Evolutionary conservation across 306 rosid genomes (phyloP).

Genomic region (Benincasa hispida): DNA sequence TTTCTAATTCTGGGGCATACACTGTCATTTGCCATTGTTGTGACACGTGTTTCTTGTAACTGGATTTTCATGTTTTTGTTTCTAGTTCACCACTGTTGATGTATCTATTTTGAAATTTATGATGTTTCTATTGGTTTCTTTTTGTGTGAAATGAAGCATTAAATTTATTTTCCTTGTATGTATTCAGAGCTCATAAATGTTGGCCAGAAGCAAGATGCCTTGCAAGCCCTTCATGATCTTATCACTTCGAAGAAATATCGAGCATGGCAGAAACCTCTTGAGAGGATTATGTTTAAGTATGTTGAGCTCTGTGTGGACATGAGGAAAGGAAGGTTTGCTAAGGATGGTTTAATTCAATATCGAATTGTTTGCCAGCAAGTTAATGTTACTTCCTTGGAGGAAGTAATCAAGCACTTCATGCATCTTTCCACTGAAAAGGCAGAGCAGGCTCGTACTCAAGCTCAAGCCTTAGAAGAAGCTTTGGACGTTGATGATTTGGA

Average conservation of each 20-base stretch:
- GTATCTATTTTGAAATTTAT: not conserved
- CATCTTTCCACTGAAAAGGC: constrained; percentile 95
- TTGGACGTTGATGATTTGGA: constrained; percentile 94
- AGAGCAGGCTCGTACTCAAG: constrained; percentile 93
- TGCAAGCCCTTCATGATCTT: constrained; percentile 82
- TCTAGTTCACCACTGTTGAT: not conserved
- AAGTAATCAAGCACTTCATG: constrained; percentile 97
- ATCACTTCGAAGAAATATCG: constrained; percentile 80
- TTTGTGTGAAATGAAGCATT: not conserved
- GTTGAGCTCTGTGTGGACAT: constrained; percentile 87
- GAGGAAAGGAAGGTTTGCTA: constrained; percentile 85
- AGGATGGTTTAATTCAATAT: constrained; percentile 93
- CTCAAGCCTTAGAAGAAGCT: constrained; percentile 87
- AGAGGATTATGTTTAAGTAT: constrained; percentile 86
- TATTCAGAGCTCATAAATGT: constrained; percentile 74
- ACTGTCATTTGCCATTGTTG: not conserved
- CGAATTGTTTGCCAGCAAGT: constrained; percentile 98
- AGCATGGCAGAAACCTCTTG: constrained; percentile 96
- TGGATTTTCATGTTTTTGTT: not conserved
- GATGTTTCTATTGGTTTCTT: not conserved
- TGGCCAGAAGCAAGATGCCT: constrained; percentile 93
- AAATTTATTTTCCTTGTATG: not conserved
- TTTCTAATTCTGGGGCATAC: not conserved
- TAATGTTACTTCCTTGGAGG: constrained; percentile 86
- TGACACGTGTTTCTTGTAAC: not conserved